Base-by-base conservation (phyloP, 495 filamentous ascomycete genomes). In the Cercophora sp. region DNA sequence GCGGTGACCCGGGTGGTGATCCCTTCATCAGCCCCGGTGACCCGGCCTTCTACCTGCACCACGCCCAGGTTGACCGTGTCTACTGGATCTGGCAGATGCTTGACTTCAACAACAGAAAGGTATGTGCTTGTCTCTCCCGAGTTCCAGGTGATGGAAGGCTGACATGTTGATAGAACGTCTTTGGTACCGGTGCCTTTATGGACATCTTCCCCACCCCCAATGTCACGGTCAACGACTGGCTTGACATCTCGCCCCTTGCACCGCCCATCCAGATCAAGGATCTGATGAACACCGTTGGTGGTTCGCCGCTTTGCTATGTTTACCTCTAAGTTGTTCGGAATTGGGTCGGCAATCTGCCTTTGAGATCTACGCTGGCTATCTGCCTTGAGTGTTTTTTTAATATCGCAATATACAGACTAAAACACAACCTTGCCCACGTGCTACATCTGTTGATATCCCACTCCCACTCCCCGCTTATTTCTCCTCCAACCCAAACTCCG, bases 21-120 rank as follows among this genome's bases (percentile, higher is more conserved):
- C 59, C 82, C 29, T 86, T 74, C 55, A 72, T 70, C 16, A 80
- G 74, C 22, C 78, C 83, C 2, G 80, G 81, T 6, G 86, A 88
- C 51, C 85, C 85, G 5, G 76, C 71, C 11, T 89, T 89, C 66
- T 89, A 71, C 58, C 72, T 84, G 16, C 85, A 88, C 63, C 86
- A 88, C 63, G 76, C 69, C 16, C 78, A 80, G 75, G 70, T 89
- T 45, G 85, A 88, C 62, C 80, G 82, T n/a, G 47, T 81, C 3
- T 89, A 77, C 72, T 85, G 82, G 78, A 81, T 83, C 22, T 89
- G 86, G 86, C 85, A 89, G 69, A 79, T 73, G 42, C 59, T 78
- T 46, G 76, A 87, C 56, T 62, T 70, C 16, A 43, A 57, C 46
- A 67, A 70, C 19, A 68, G 82, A n/a, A n/a, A n/a, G n/a, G n/a